phyloP scores from a whole-genome alignment of 257 asterid species.

The Petunia axillaris region DNA sequence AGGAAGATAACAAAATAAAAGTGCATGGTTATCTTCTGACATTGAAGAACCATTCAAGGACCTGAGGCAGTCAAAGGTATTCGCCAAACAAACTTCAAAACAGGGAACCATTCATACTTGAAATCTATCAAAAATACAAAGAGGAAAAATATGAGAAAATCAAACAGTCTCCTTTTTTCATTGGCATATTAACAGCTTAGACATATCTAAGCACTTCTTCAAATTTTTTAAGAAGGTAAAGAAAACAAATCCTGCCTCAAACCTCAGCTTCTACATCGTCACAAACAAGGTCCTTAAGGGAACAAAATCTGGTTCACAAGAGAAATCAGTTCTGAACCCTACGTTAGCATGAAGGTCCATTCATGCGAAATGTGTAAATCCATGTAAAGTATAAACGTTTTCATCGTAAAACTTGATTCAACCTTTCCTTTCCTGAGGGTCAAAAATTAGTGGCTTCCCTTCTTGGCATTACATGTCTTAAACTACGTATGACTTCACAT shows the following conservation, averaged over 20 bases:
- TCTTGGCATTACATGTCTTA: not conserved
- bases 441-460: not conserved
- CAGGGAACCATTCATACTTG: conserved; percentile 3
- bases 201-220: conserved; percentile 10
- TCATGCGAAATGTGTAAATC: conserved; percentile 1
- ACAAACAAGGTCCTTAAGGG: not conserved
- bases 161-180: not conserved
- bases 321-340: not conserved
- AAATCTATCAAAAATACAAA: not conserved
- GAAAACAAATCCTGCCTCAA: conserved; percentile 4
- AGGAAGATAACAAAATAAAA: conserved; percentile 15
- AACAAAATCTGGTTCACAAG: conserved; percentile 16
- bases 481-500: not conserved
- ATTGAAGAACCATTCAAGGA: conserved; percentile 17
- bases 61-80: conserved; percentile 2
- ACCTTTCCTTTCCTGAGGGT: not conserved
- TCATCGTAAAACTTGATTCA: not conserved
- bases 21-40: conserved; percentile 2
- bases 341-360: conserved; percentile 17
- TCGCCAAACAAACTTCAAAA: conserved; percentile 2
- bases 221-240: not conserved
- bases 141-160: not conserved
- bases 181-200: not conserved
- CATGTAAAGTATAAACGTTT: not conserved
- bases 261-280: conserved; percentile 20